Evolutionary conservation across 2,329 filamentous ascomycete species (phyloP), one percentile per base, ranked within the genome.

Genomic region (Alternaria rosae): DNA sequence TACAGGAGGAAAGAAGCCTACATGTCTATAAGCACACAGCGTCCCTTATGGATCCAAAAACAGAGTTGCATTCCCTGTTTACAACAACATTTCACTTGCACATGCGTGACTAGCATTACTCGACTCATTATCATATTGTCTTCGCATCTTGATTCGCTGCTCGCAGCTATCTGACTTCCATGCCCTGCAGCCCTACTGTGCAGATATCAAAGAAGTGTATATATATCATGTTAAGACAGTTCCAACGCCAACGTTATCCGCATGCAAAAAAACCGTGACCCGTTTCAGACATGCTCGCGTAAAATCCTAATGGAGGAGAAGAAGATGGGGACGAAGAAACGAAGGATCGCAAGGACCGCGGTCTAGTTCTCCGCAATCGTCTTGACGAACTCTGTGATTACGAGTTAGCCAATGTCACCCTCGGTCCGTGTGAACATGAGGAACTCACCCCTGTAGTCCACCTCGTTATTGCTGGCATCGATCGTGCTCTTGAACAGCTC

Each of bases 401-500:
- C 13, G 10, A 8, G 35, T 61, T 60, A 64, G 60, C 59, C 35
- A 21, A 38, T 5, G 17, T 25, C 25, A 10, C 13, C 10, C 5
- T 12, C 5, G 15, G 8, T 28, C 7, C 11, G 12, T 17, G 20
- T 32, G 35, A 32, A 54, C 0, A 47, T 15, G 15, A 11, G 13
- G 3, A 23, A 71, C 89, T 68, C 85, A 95, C 93, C 93, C 70
- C 91, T 94, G 82, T 99, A 99, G 85, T 98, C 97, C 82, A 99
- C 92, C 87, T 98, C 94, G 72, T 94, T 94, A 58, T 91, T 94
- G 82, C 91, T 95, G 64, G 94, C 97, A 80, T 99, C 95, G 69
- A 98, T 94, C 0, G 94, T 93, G 67, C 71, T 75, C 89, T 98
- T 99, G 81, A 99, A 89, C 78, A 99, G 87, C 87, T 99, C 95